Evolutionary conservation across 352 stramenopile genomes (phyloP).

Genomic region (Saprolegnia diclina): DNA sequence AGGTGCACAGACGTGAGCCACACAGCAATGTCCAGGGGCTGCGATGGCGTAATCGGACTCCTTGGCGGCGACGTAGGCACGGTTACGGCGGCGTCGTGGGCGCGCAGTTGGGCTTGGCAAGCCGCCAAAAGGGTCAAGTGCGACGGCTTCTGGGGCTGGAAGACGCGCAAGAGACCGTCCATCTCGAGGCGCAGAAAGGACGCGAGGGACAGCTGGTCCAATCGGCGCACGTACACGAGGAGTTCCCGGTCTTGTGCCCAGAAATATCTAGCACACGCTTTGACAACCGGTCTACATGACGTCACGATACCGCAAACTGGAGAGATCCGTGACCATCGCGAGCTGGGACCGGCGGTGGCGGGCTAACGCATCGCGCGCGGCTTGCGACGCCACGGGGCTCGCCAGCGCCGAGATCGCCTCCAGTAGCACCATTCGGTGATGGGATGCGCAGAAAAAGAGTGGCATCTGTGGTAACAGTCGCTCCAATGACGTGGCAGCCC

Average conservation of each 20-base stretch:
- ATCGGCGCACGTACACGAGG: conserved; percentile 13
- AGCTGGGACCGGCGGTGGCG: conserved; percentile 8
- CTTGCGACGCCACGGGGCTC: background rate
- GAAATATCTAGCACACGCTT: background rate
- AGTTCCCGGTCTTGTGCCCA: conserved; percentile 19
- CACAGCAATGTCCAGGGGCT: background rate
- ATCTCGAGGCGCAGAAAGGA: background rate
- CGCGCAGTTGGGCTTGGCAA: background rate
- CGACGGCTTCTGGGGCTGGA: background rate
- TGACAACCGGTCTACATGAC: background rate
- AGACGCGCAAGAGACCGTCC: background rate
- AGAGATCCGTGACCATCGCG: background rate
- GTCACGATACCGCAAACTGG: conserved; percentile 1
- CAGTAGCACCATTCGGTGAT: conserved; percentile 5
- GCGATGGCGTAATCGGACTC: background rate
- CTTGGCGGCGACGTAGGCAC: background rate
- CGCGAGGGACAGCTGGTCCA: background rate
- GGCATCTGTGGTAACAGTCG: conserved; percentile 5
- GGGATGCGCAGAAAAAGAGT: conserved; percentile 20
- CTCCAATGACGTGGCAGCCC: background rate
- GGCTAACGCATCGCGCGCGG: background rate
- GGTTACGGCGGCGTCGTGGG: too few species aligned
- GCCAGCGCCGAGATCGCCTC: conserved; percentile 7
- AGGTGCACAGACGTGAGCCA: conserved; percentile 10
- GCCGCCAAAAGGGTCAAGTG: background rate